Base-by-base conservation (phyloP, 768 basidiomycete genomes). In the Lentinula guzmanii region DNA sequence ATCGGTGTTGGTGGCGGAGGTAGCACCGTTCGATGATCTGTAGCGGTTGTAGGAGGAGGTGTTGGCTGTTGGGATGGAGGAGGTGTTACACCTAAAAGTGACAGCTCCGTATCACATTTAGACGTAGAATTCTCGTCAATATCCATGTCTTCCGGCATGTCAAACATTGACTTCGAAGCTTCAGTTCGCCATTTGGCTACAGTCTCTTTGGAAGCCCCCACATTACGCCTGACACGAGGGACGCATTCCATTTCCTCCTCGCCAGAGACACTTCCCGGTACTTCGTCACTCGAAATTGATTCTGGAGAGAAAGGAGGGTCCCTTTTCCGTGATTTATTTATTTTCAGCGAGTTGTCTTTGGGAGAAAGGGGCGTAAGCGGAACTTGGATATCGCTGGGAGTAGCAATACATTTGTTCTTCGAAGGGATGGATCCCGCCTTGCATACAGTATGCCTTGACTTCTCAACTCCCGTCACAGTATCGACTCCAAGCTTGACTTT, bases 241-340 rank as follows among this genome's bases (percentile, higher is more conserved):
- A 74, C 74, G 7, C 76, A 58, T 48, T 69, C 70, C 52, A 87
- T 72, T 64, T 89, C 86, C 51, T 79, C 74, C 68, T 88, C 88
- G 63, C 87, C 84, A 52, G 86, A 86, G 69, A 87, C 83, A 65
- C 87, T 89, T 52, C 85, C 87, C 21, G 83, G 85, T 7, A 88
- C 75, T 18, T 83, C 67, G 34, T 77, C 73, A 51, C 67, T 63
- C 5, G 58, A 31, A 57, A 24, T 42, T 11, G 66, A 68, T 33
- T 68, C 65, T 6, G 77, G 73, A 24, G 76, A 66, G 1, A 74
- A 74, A 31, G 76, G 58, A 18, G 77, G 79, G 9, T 70, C 70
- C 52, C 74, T 80, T 69, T 79, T 82, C 58, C 64, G 70, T 48
- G 62, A 63, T 13, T 61, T 45, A 37, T 61, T 61, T 9, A 58